Conservation (phyloP, 1,284 basidiomycete genomes). For the Melanopsichium pennsylvanicum region DNA sequence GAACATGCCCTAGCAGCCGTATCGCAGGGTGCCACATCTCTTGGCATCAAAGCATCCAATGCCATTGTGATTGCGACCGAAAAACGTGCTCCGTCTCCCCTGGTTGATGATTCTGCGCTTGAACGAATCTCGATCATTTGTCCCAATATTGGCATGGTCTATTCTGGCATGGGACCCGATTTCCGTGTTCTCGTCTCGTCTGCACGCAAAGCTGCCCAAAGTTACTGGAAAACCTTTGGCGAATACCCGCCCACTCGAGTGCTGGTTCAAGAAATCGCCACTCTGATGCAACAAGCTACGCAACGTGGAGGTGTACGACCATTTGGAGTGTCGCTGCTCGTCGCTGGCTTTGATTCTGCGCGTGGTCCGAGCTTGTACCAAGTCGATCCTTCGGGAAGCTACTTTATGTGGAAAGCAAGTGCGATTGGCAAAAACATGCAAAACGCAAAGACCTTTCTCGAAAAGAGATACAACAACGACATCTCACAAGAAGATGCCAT, state of each 20-base stretch:
- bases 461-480: slow-evolving; percentile 98
- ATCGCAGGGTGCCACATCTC: slow-evolving; percentile 82
- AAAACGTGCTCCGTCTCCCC: slow-evolving; percentile 96
- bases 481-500: slow-evolving; percentile 99
- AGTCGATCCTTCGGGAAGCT: slow-evolving; percentile 94
- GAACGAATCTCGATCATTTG: slow-evolving; percentile 95
- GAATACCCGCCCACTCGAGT: slow-evolving; percentile 98
- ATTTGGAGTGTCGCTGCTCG: slow-evolving; percentile 93
- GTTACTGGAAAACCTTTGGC: slow-evolving; percentile 98
- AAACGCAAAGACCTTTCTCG: slow-evolving; percentile 98
- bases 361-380: slow-evolving; percentile 94
- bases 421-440: slow-evolving; percentile 99
- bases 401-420: slow-evolving; percentile 98
- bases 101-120: slow-evolving; percentile 95
- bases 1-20: slow-evolving; percentile 99
- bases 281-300: slow-evolving; percentile 97
- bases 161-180: slow-evolving; percentile 96
- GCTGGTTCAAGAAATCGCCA: slow-evolving; percentile 95
- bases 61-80: slow-evolving; percentile 99
- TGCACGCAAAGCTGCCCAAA: slow-evolving; percentile 95
- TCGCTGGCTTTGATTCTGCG: slow-evolving; percentile 92
- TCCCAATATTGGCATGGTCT: slow-evolving; percentile 98
- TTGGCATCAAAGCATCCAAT: slow-evolving; percentile 99
- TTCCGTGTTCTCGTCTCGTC: slow-evolving; percentile 91
- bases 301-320: slow-evolving; percentile 98